Base-by-base conservation (phyloP, 805 yeast species). In the Kazachstania bromeliacearum region DNA sequence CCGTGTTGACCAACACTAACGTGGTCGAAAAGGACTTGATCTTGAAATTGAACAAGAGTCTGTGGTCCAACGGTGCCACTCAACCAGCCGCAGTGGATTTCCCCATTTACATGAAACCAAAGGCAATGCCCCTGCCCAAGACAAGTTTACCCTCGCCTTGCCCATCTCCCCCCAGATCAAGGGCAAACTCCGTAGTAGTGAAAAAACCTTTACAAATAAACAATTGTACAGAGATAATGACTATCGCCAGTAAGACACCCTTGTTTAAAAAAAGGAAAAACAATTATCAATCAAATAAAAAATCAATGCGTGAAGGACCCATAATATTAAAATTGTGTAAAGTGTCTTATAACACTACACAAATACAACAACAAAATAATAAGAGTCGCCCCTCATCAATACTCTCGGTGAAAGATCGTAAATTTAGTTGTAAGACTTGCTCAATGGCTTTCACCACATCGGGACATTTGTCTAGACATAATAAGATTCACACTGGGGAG, bases 401-500 rank as follows among this genome's bases (percentile, higher is more conserved):
- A 5, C 26, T 25, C 4, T 28, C 37, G 10, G 20, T 32, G 22
- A 34, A 34, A 22, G 20, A 31, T 15, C 31, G 39, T 9, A 30
- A 20, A 22, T 36, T 36, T 18, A 26, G 22, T 22, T 57, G 62
- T 37, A 53, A 49, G 41, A 48, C 48, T 5, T 57, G 62, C 36
- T 35, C 48, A 15, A 53, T 50, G 45, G 57, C 55, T 2, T 84
- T 85, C 55, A 85, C 95, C 2, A 85, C 95, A 0, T 81, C 89
- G 5, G 95, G 95, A 9, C 96, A 87, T 59, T 66, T 87, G 44
- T 94, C 95, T 7, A 71, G 95, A 44, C 96, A 87, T 58, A 71
- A 79, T 43, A 65, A 95, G 33, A 84, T 85, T 28, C 96, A 88
- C 57, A 87, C 95, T 0, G 96, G 96, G 15, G 95, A 85, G 48